Evolutionary conservation across 805 yeast species (phyloP), one percentile per base, ranked within the genome.

Genomic region (Schwanniomyces vanrijiae): DNA sequence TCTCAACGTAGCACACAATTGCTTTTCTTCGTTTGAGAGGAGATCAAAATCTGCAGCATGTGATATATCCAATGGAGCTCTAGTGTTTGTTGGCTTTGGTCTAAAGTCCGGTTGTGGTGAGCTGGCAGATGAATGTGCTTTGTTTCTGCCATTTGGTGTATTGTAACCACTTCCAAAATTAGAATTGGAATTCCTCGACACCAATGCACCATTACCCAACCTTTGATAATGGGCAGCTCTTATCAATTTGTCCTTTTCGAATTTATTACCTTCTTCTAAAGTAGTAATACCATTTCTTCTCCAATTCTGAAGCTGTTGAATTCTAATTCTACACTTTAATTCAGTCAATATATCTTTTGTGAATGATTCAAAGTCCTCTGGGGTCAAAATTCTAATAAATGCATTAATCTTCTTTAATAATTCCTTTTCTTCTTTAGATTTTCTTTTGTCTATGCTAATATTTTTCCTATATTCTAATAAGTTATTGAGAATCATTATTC

Each of bases 271-370:
- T 42, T 81, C 86, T 50, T 91, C 97, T 37, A 89, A 56, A 0
- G 89, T 82, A 3, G 90, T 86, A 42, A 94, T 80, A 4, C 99
- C 99, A 63, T 89, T 86, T 42, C 84, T 78, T 52, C 99, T 80
- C 90, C 96, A 95, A 60, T 86, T 92, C 66, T 94, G 99, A 25
- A 95, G 71, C 66, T 90, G 97, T 44, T 86, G 87, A 42, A 94
- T 90, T 52, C 95, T 80, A 31, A 84, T 78, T 47, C 97, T 77
- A 54, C 88, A 83, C 55, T 82, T 83, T 43, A 89, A 76, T 66
- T 94, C 99, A 10, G 82, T 81, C 38, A 90, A 56, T 51, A 90
- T 77, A 61, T 88, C 96, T 26, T 78, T 81, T 3, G 84, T 70
- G 59, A 94, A 90, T 3, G 75, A 80, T 38, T 82, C 85, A 65